phyloP scores from a whole-genome alignment of 2,329 filamentous ascomycete species.

The Verticillium longisporum region DNA sequence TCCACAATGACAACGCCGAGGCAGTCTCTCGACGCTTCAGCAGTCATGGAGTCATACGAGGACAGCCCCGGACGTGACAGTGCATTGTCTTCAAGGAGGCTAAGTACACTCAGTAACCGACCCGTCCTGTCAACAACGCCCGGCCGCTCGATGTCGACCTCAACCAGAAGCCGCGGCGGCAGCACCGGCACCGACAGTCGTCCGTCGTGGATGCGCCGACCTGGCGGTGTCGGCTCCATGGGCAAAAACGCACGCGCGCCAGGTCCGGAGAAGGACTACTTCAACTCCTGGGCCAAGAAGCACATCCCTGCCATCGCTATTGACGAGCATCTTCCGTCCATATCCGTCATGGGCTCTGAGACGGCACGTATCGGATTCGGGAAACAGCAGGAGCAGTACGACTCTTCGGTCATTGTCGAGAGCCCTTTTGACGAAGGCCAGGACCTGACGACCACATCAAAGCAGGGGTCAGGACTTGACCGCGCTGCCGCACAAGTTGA shows the following conservation, averaged over 20 bases:
- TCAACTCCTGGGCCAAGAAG: conserved; percentile 79
- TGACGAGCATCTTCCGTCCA: conserved; percentile 56
- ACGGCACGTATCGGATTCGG: conserved; percentile 51
- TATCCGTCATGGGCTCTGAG: conserved; percentile 57
- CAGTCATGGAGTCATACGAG: neutral
- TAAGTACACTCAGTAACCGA: conserved; percentile 31
- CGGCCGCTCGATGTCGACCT: conserved; percentile 21
- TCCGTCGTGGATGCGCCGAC: conserved; percentile 66
- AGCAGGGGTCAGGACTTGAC: conserved; percentile 56
- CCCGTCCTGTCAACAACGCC: conserved; percentile 19
- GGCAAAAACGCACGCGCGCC: conserved; percentile 62
- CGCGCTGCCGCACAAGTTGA: conserved; percentile 84
- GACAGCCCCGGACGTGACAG: conserved; percentile 9
- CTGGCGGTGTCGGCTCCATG: conserved; percentile 84
- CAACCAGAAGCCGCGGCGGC: conserved; percentile 27
- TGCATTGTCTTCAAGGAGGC: conserved; percentile 28
- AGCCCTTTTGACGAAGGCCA: conserved; percentile 42
- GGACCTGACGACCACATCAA: conserved; percentile 30
- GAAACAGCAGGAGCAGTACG: neutral
- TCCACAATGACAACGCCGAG: conserved; percentile 63
- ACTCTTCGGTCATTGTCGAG: conserved; percentile 35
- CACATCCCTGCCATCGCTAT: conserved; percentile 75
- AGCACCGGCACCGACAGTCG: conserved; percentile 31
- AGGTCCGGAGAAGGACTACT: conserved; percentile 74
- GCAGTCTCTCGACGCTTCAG: conserved; percentile 47